phyloP scores from a whole-genome alignment of 331 rosid genomes.

The Erythrophleum ivorense region DNA sequence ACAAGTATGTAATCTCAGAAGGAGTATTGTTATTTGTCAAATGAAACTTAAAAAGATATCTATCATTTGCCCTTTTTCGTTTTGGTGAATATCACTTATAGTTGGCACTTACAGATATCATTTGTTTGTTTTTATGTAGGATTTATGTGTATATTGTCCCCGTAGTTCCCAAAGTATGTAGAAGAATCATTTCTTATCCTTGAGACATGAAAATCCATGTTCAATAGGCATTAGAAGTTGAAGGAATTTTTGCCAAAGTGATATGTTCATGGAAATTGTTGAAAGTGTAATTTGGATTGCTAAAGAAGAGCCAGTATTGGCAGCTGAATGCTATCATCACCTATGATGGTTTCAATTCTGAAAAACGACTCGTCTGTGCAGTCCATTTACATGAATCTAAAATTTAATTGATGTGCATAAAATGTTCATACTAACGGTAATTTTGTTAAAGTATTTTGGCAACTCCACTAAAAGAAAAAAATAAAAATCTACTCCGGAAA shows the following conservation, averaged over 20 bases:
- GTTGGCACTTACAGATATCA: constrained; percentile 11
- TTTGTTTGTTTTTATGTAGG: constrained; percentile 10
- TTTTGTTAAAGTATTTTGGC: not conserved
- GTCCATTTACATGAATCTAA: not conserved
- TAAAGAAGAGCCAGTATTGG: constrained; percentile 11
- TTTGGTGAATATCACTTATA: constrained; percentile 12
- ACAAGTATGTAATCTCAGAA: not conserved
- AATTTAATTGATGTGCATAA: constrained; percentile 13
- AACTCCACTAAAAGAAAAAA: not conserved
- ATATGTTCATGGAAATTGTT: constrained; percentile 28
- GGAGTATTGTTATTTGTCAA: not conserved
- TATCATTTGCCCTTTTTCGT: not conserved
- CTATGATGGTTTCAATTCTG: constrained; percentile 28
- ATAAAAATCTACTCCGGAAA: not conserved
- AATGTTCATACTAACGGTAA: not conserved
- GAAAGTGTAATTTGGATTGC: constrained; percentile 8
- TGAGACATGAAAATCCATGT: constrained; percentile 7
- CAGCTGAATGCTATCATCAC: constrained; percentile 27
- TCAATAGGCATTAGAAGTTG: not conserved
- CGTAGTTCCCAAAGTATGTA: constrained; percentile 3
- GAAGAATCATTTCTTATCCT: constrained; percentile 21
- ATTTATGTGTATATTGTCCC: not conserved
- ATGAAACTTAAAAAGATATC: not conserved
- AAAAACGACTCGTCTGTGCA: not conserved
- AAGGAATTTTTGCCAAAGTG: constrained; percentile 2